These are phyloP conservation scores for Tetramitus jugosus DNA, from an alignment of 208 protist genomes.

Conservation along the genomic window DNA sequence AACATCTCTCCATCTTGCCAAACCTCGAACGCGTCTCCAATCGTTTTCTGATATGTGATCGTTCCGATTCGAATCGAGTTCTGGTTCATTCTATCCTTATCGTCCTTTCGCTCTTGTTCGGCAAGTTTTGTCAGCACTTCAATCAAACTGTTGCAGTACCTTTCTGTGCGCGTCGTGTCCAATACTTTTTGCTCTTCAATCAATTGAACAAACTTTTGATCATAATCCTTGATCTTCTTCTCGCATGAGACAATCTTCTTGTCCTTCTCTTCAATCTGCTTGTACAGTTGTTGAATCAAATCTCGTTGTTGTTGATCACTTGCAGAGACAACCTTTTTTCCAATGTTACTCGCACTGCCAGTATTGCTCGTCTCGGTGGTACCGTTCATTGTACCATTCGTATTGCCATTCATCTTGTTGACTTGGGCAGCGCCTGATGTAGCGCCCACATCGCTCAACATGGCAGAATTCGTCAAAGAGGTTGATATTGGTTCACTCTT, in stretches of 20 bases:
- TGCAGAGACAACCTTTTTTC: no score
- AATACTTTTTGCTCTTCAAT: neutral
- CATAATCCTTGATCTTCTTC: neutral
- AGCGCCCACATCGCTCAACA: no score
- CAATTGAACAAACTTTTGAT: neutral
- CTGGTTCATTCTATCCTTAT: neutral
- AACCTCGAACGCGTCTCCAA: neutral
- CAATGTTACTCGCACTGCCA: neutral
- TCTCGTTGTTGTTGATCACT: neutral
- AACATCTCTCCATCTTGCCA: slow-evolving; percentile 20
- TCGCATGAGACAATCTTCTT: neutral
- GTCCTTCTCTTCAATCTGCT: neutral
- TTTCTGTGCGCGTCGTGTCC: neutral
- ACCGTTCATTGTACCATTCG: no score
- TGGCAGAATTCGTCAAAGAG: no score
- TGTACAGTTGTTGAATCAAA: neutral
- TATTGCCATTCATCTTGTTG: no score
- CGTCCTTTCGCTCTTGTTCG: slow-evolving; percentile 3
- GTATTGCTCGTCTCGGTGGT: no score
- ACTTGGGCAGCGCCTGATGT: no score
- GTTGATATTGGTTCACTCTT: no score
- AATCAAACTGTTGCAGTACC: neutral
- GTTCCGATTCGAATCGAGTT: slow-evolving; percentile 8
- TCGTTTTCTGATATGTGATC: slow-evolving; percentile 2
- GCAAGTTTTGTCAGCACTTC: neutral